phyloP scores from a whole-genome alignment of 2,329 filamentous ascomycete genomes.

The Hortaea werneckii region DNA sequence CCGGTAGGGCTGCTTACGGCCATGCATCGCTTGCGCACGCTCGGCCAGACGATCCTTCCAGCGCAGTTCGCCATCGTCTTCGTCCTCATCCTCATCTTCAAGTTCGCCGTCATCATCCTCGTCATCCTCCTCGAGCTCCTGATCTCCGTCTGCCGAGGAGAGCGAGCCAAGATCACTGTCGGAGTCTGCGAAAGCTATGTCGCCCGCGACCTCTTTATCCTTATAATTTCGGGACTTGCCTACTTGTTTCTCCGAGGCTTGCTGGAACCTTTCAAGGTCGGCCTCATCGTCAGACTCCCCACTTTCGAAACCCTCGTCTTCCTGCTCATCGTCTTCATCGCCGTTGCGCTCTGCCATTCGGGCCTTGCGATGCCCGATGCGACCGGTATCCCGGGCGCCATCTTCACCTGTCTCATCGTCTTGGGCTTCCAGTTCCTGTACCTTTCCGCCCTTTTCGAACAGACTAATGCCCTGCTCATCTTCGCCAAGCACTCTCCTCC shows the following conservation, averaged over 20 bases:
- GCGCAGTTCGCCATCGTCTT: conserved; percentile 56
- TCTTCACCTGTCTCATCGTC: conserved; percentile 29
- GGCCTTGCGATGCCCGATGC: conserved; percentile 37
- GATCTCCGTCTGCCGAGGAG: conserved; percentile 49
- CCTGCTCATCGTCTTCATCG: conserved; percentile 41
- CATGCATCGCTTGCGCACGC: conserved; percentile 62
- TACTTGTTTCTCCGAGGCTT: conserved; percentile 37
- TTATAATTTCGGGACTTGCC: conserved; percentile 31
- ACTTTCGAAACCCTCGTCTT: conserved; percentile 38
- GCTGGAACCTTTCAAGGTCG: conserved; percentile 24
- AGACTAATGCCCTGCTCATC: conserved; percentile 74
- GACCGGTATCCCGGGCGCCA: conserved; percentile 14
- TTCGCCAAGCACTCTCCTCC: conserved; percentile 71
- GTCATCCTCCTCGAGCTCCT: conserved; percentile 39
- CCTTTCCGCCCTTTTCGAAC: conserved; percentile 65
- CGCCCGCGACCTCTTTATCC: conserved; percentile 46
- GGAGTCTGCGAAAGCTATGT: conserved; percentile 86
- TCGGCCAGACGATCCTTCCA: conserved; percentile 86
- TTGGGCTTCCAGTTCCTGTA: conserved; percentile 46
- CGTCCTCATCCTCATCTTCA: conserved; percentile 46
- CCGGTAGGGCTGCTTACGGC: conserved; percentile 60
- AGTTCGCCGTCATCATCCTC: conserved; percentile 51
- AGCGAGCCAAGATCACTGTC: conserved; percentile 92
- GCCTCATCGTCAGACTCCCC: conserved; percentile 48
- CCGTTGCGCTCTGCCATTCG: conserved; percentile 40